Evolutionary conservation across 495 filamentous ascomycete genomes (phyloP), one percentile per base, ranked within the genome.

Genomic region (Penicillium bialowiezense): DNA sequence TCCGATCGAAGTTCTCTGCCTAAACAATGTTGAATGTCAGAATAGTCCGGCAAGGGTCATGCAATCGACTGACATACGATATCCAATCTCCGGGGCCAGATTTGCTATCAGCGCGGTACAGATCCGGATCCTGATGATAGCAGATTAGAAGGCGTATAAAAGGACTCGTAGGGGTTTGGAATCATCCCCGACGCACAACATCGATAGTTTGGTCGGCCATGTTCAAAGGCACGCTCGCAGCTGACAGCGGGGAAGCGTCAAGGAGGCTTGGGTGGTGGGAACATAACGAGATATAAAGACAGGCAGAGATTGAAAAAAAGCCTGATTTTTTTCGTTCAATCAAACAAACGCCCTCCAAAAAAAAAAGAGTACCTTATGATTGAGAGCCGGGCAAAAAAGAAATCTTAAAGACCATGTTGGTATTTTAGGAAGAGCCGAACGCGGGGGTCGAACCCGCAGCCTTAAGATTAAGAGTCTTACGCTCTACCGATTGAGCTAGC

Each of bases 391-490:
- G 15, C 20, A 39, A 63, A 57, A 56, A 56, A 60, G 51, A 49
- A 55, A 48, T 48, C 45, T 48, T 23, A 29, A 8, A 26, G 29
- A 32, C 29, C 29, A 26, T 32, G 43, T 46, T 41, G 48, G 14
- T 47, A 8, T 48, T 50, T 28, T 60, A 62, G 59, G 59, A 63
- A 63, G 54, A 76, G 74, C 74, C 74, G 69, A 75, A 78, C 71
- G 75, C 66, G 72, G 75, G 75, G 75, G 70, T 77, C 72, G 72
- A 77, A 78, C 74, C 75, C 72, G 66, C 74, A 78, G 67, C 74
- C 74, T 78, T 77, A 72, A 77, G 75, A 76, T 78, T 81, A 82
- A 79, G 73, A 78, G 71, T 70, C 69, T 75, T 73, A 80, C 75
- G 76, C 76, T 80, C 76, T 80, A 73, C 72, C 73, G 70, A 76